Percentiles rank a stretch among this genome's conserved stretches.
Conservation (phyloP, 169 alveolate species). For the Babesia bovis region DNA sequence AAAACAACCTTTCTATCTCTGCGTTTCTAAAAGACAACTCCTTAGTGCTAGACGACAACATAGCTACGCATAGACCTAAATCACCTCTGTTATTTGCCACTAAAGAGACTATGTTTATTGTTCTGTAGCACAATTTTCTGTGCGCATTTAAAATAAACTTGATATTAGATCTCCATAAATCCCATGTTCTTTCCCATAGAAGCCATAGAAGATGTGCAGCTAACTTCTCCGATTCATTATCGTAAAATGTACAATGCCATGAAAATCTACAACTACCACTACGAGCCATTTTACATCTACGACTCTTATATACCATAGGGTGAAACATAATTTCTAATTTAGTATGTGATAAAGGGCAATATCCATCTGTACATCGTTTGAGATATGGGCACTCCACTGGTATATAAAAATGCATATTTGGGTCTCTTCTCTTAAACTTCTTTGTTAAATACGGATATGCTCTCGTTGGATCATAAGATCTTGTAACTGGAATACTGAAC, state of each 20-base stretch:
- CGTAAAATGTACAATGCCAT: slow-evolving; percentile 74
- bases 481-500: slow-evolving; percentile 63
- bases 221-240: slow-evolving; percentile 65
- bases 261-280: slow-evolving; percentile 68
- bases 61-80: background rate
- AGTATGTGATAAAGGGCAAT: slow-evolving; percentile 82
- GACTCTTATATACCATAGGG: slow-evolving; percentile 81
- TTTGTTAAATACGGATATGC: slow-evolving; percentile 66
- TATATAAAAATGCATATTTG: slow-evolving; percentile 74
- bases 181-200: slow-evolving; percentile 73
- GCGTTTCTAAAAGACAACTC: background rate
- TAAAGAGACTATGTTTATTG: background rate
- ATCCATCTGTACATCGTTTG: slow-evolving; percentile 76
- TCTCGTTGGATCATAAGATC: slow-evolving; percentile 55
- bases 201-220: slow-evolving; percentile 74
- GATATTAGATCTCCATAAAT: slow-evolving; percentile 66
- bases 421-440: slow-evolving; percentile 76
- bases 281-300: slow-evolving; percentile 73
- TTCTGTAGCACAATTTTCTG: background rate
- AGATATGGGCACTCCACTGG: slow-evolving; percentile 83
- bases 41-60: background rate
- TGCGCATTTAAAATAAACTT: slow-evolving; percentile 41
- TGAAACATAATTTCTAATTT: slow-evolving; percentile 82
- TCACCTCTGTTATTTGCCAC: slow-evolving; percentile 19
- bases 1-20: background rate